A percentile compares a stretch with the other conserved stretches of the same genome.
Conservation (phyloP, 2,329 filamentous ascomycete genomes). For the Nigrograna mackinnonii region DNA sequence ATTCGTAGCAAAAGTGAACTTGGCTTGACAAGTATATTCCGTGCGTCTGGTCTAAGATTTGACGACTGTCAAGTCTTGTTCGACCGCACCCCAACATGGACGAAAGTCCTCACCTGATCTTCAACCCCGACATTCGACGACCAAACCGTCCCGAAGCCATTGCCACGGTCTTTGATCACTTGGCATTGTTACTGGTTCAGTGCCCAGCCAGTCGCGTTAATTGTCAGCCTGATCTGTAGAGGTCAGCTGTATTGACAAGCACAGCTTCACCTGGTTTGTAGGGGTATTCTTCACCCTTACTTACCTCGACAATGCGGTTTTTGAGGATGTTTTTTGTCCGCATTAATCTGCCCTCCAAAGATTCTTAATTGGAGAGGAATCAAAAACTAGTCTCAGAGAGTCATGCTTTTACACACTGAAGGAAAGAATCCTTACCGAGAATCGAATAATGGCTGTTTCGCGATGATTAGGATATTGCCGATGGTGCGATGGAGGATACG, state of each 20-base stretch:
- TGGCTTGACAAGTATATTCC: no score
- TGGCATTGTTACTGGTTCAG: conserved; percentile 52
- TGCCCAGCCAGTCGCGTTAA: conserved; percentile 69
- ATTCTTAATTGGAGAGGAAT: conserved; percentile 68
- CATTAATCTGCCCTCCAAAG: conserved; percentile 66
- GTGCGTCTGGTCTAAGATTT: conserved; percentile 22
- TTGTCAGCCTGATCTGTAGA: conserved; percentile 61
- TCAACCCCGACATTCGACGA: conserved; percentile 45
- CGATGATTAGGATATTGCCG: conserved; percentile 27
- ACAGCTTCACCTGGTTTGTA: conserved; percentile 55
- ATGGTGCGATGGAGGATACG: conserved; percentile 9
- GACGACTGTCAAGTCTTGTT: not conserved
- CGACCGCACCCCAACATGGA: conserved; percentile 43
- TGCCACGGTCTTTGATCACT: conserved; percentile 50
- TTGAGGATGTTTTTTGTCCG: conserved; percentile 97
- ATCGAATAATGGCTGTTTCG: conserved; percentile 21
- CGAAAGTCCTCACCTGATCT: conserved; percentile 41
- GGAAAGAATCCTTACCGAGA: conserved; percentile 54
- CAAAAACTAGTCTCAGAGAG: conserved; percentile 95
- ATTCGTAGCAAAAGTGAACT: no score
- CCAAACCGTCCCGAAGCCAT: conserved; percentile 50
- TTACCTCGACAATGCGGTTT: conserved; percentile 70
- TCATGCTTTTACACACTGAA: conserved; percentile 80
- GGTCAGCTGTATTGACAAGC: conserved; percentile 60
- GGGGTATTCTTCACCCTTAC: conserved; percentile 16